These are phyloP conservation scores for Coemansia asiatica DNA, from an alignment of 192 early-diverging fungal species.

Conservation along the genomic window DNA sequence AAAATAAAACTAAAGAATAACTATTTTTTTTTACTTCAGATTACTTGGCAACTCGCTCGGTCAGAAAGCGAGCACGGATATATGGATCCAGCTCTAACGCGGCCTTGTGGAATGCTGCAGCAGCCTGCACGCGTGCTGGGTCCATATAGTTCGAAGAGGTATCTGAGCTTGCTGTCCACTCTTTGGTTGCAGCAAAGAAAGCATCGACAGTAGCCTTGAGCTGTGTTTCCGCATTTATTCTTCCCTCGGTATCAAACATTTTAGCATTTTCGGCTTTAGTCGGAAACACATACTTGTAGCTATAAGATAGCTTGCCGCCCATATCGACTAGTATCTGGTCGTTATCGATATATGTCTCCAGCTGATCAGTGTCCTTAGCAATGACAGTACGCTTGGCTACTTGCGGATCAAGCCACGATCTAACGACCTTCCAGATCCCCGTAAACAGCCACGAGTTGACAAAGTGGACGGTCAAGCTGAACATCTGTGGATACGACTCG, in stretches of 20 bases:
- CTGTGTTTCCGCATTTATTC: conserved; percentile 34
- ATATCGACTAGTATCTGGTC: conserved; percentile 60
- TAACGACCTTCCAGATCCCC: conserved; percentile 78
- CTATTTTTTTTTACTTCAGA: neutral
- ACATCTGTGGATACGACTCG: conserved; percentile 81
- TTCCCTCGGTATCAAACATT: conserved; percentile 56
- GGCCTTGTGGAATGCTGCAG: conserved; percentile 23
- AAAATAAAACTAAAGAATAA: neutral
- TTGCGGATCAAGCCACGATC: conserved; percentile 77
- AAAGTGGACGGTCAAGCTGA: conserved; percentile 70
- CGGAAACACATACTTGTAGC: conserved; percentile 57
- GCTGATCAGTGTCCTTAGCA: conserved; percentile 62
- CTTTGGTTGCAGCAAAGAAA: conserved; percentile 39
- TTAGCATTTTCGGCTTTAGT: conserved; percentile 54
- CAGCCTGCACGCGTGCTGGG: conserved; percentile 22
- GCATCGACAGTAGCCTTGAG: conserved; percentile 9
- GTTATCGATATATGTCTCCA: conserved; percentile 62
- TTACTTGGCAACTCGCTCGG: conserved; percentile 9
- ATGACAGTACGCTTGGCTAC: conserved; percentile 79
- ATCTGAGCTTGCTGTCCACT: conserved; percentile 38
- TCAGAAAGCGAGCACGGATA: conserved; percentile 40
- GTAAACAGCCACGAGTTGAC: conserved; percentile 88
- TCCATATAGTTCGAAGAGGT: conserved; percentile 10
- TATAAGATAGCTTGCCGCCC: conserved; percentile 60
- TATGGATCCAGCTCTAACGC: conserved; percentile 57